phyloP scores from a whole-genome alignment of 345 rosid genomes.

The Combretum micranthum region DNA sequence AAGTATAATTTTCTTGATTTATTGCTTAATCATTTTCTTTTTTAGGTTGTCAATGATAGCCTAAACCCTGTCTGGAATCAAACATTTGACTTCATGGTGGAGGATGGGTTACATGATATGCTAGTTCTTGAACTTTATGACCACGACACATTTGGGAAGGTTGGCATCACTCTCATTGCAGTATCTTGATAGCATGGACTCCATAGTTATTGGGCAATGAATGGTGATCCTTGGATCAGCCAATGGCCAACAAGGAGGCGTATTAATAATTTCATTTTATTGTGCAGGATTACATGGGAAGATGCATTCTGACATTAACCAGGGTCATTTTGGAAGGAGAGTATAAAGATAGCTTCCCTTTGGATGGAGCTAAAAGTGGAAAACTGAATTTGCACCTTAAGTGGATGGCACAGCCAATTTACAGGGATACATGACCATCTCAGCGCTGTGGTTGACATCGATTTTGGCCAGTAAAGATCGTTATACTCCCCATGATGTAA shows the following conservation, averaged over 20 bases:
- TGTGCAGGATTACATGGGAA: conserved; percentile 82
- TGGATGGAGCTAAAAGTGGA: conserved; percentile 74
- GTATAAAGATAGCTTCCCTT: conserved; percentile 48
- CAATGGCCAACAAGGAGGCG: too few species aligned
- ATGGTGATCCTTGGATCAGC: too few species aligned
- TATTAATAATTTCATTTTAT: background rate
- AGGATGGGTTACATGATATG: conserved; percentile 97
- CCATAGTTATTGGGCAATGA: background rate
- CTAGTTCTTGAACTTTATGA: conserved; percentile 87
- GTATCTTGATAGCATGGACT: background rate
- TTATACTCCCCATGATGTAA: background rate
- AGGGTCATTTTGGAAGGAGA: conserved; percentile 88
- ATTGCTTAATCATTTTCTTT: background rate
- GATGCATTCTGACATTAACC: conserved; percentile 93
- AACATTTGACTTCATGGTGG: conserved; percentile 94
- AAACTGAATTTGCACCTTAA: conserved; percentile 60
- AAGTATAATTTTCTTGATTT: background rate
- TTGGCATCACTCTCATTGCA: conserved; percentile 22
- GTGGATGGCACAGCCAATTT: conserved; percentile 90
- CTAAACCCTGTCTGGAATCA: conserved; percentile 98
- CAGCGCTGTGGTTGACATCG: background rate
- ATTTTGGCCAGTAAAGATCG: background rate
- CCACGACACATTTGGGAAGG: conserved; percentile 99
- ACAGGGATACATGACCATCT: conserved; percentile 50
- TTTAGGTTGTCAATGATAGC: conserved; percentile 83